Evolutionary conservation across 139 green algal species (phyloP).

Genomic region (Eudorina sp.): DNA sequence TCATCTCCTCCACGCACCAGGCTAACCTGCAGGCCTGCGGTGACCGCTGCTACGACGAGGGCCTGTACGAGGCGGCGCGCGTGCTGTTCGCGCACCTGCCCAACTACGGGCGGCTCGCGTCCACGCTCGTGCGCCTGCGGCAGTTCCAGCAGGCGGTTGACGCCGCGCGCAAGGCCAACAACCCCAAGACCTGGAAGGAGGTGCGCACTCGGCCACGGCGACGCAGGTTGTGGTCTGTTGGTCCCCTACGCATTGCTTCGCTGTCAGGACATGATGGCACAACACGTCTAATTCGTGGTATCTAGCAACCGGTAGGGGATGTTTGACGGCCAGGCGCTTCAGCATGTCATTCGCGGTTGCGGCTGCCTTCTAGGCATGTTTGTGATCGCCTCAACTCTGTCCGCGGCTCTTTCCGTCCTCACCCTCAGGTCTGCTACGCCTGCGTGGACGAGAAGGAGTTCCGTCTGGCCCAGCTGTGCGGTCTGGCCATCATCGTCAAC

Average conservation of each 20-base stretch:
- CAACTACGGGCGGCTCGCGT: constrained; percentile 95
- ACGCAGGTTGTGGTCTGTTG: too few relatives aligned
- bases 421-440: constrained; percentile 79
- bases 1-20: constrained; percentile 88
- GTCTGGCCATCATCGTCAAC: constrained; percentile 99
- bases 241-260: too few relatives aligned
- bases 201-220: background rate
- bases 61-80: constrained; percentile 94
- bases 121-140: constrained; percentile 91
- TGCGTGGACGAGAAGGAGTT: constrained; percentile 98
- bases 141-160: constrained; percentile 96
- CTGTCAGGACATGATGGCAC: too few relatives aligned
- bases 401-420: background rate
- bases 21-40: constrained; percentile 72
- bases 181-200: constrained; percentile 96
- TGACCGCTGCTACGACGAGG: constrained; percentile 88
- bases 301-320: too few relatives aligned
- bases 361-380: too few relatives aligned
- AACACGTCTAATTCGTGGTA: too few relatives aligned
- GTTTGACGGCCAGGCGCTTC: too few relatives aligned
- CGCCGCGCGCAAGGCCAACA: constrained; percentile 97
- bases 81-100: constrained; percentile 94
- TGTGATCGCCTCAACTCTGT: too few relatives aligned
- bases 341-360: too few relatives aligned
- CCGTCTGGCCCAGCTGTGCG: constrained; percentile 96